Evolutionary conservation across 2,329 filamentous ascomycete species (phyloP), one percentile per base, ranked within the genome.

Genomic region (Alternaria angustiovoidea): DNA sequence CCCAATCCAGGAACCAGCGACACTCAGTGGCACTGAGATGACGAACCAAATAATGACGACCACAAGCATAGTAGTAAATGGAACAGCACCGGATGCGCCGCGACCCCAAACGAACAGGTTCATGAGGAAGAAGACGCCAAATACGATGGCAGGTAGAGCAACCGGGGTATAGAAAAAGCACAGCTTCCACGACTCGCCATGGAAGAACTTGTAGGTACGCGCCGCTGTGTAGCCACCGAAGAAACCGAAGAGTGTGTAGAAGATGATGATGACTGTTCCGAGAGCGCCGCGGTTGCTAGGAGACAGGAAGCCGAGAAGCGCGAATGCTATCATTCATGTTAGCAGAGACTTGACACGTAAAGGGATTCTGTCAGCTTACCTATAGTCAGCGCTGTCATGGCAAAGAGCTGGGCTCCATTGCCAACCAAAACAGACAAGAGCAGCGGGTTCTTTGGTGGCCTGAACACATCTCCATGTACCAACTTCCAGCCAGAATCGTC

Each of bases 401-500:
- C 93, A 78, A 99, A 98, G 4, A 99, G 87, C 80, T 99, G 95
- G 11, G 92, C 93, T 62, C 95, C 95, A 75, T 96, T 98, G 59
- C 95, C 95, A 42, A 97, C 86, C 64, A 99, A 85, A 7, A 99
- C 85, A 57, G 94, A 94, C 20, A 99, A 85, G 14, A 97, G 83
- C 28, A 99, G 85, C 1, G 94, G 91, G 61, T 91, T 89, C 66
- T 89, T 88, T 4, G 95, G 95, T 11, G 90, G 89, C 57, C 95
- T 91, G 85, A 99, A 99, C 32, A 98, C 94, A 78, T 99, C 95
- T 54, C 95, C 95, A 72, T 99, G 95, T 1, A 99, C 94, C 48
- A 99, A 83, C 81, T 99, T 99, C 95, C 95, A 99, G 62, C 95
- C 95, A 9, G 94, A 97, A 78, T 99, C 95, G 75, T 99, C 95